Conservation (phyloP, 2,329 filamentous ascomycete species). For the Cyclaneusma minus region DNA sequence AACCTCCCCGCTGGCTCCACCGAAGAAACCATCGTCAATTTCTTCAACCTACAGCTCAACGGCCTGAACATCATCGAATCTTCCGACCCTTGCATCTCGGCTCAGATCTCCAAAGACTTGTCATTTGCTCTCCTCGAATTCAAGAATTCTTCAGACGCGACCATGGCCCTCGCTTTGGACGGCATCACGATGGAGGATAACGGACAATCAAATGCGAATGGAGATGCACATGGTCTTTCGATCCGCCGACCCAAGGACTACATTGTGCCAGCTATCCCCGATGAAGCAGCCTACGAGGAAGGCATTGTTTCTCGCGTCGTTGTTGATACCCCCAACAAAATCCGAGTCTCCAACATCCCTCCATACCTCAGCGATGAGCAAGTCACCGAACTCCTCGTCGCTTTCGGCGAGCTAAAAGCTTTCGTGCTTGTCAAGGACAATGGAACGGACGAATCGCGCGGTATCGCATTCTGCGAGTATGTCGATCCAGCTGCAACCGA, state of each 20-base stretch:
- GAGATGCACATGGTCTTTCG: slow-evolving; percentile 40
- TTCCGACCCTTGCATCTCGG: slow-evolving; percentile 70
- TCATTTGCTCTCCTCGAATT: slow-evolving; percentile 85
- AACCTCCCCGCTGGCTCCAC: slow-evolving; percentile 62
- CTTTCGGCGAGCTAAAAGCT: slow-evolving; percentile 85
- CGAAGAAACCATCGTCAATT: slow-evolving; percentile 62
- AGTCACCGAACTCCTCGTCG: slow-evolving; percentile 74
- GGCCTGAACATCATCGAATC: slow-evolving; percentile 83
- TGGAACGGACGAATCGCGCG: slow-evolving; percentile 72
- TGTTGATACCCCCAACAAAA: slow-evolving; percentile 86
- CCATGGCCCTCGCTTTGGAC: slow-evolving; percentile 77
- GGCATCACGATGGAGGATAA: slow-evolving; percentile 76
- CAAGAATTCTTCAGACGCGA: slow-evolving; percentile 73
- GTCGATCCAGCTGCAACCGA: slow-evolving; percentile 60
- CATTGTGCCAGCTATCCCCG: slow-evolving; percentile 69
- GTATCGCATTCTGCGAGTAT: slow-evolving; percentile 95
- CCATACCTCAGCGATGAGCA: slow-evolving; percentile 80
- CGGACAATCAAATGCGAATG: slow-evolving; percentile 35
- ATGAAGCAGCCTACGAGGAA: slow-evolving; percentile 58
- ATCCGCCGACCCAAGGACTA: slow-evolving; percentile 92
- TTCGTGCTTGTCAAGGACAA: slow-evolving; percentile 83
- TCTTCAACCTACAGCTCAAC: slow-evolving; percentile 95
- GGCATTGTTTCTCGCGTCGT: slow-evolving; percentile 69
- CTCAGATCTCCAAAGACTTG: slow-evolving; percentile 64
- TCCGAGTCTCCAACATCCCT: slow-evolving; percentile 83